A percentile compares a stretch with the other conserved stretches of the same genome.
Conservation (phyloP, 495 filamentous ascomycete species). For the Thozetella sp. region DNA sequence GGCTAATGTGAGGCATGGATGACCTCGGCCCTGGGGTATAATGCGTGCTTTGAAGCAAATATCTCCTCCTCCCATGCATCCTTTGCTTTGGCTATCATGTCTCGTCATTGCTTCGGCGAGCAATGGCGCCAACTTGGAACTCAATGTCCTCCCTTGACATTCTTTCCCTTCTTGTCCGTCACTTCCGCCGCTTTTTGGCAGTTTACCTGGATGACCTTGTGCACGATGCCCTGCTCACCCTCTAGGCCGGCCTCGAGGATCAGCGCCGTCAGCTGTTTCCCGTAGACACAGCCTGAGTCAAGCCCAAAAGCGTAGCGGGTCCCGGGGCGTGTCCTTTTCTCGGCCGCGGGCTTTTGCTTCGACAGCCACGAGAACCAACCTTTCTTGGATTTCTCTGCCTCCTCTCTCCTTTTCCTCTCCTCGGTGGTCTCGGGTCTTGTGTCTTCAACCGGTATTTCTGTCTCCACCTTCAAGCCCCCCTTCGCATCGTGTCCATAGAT, state of each 20-base stretch:
- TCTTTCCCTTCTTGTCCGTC: not conserved
- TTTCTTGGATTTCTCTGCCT: slow-evolving; percentile 3
- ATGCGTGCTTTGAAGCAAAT: too few species aligned
- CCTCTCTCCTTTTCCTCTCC: slow-evolving; percentile 5
- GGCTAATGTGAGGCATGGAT: too few species aligned
- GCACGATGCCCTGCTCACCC: slow-evolving; percentile 14
- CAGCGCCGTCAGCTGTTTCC: slow-evolving; percentile 74
- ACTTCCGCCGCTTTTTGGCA: slow-evolving; percentile 10
- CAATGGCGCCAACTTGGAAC: too few species aligned
- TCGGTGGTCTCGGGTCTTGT: slow-evolving; percentile 3
- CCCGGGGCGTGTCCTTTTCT: slow-evolving; percentile 15
- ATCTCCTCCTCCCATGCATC: too few species aligned
- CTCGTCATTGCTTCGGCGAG: too few species aligned
- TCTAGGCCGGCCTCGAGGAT: slow-evolving; percentile 64
- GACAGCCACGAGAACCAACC: not conserved
- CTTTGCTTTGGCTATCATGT: too few species aligned
- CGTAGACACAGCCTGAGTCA: slow-evolving; percentile 79
- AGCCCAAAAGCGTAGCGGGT: slow-evolving; percentile 75
- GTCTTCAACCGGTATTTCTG: slow-evolving; percentile 14
- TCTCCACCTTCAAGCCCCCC: slow-evolving; percentile 56
- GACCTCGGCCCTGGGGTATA: too few species aligned
- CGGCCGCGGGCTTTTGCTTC: not conserved
- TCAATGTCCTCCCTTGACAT: not conserved
- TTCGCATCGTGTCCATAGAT: slow-evolving; percentile 90
- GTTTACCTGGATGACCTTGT: slow-evolving; percentile 29